These are phyloP conservation scores for Coemansia sp. DNA, from an alignment of 192 early-diverging fungal species.

Conservation along the genomic window DNA sequence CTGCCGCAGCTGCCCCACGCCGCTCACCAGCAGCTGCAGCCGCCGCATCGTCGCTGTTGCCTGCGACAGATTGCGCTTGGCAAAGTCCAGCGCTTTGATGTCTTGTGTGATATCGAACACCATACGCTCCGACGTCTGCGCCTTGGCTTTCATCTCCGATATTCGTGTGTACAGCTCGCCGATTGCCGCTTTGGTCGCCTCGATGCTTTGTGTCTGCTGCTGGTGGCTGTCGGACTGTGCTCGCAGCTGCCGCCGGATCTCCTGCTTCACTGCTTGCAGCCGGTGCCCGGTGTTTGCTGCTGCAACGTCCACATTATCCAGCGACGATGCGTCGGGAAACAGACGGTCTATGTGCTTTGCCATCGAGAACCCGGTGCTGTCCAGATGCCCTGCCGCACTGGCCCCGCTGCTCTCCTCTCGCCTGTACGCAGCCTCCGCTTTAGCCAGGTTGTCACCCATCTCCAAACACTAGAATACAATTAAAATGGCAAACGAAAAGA, in stretches of 20 bases:
- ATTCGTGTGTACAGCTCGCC: conserved; percentile 70
- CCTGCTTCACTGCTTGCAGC: conserved; percentile 60
- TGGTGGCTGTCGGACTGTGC: conserved; percentile 65
- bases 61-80: conserved; percentile 85
- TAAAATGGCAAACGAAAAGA: no score
- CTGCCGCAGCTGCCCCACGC: conserved; percentile 69
- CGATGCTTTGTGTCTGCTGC: conserved; percentile 64
- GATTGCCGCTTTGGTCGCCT: conserved; percentile 73
- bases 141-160: conserved; percentile 81
- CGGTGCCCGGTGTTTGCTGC: conserved; percentile 61
- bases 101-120: conserved; percentile 96
- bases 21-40: conserved; percentile 84
- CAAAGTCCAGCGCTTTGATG: conserved; percentile 90
- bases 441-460: no score
- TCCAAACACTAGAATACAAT: no score
- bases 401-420: no score
- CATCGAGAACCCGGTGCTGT: conserved; percentile 63
- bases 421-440: no score
- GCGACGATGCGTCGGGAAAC: conserved; percentile 63
- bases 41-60: conserved; percentile 80
- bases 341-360: conserved; percentile 77
- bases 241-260: conserved; percentile 71
- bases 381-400: conserved; percentile 9
- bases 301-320: conserved; percentile 62
- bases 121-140: conserved; percentile 79